Evolutionary conservation across 345 rosid species (phyloP), one percentile per base, ranked within the genome.

Genomic region (Citrus maxima): DNA sequence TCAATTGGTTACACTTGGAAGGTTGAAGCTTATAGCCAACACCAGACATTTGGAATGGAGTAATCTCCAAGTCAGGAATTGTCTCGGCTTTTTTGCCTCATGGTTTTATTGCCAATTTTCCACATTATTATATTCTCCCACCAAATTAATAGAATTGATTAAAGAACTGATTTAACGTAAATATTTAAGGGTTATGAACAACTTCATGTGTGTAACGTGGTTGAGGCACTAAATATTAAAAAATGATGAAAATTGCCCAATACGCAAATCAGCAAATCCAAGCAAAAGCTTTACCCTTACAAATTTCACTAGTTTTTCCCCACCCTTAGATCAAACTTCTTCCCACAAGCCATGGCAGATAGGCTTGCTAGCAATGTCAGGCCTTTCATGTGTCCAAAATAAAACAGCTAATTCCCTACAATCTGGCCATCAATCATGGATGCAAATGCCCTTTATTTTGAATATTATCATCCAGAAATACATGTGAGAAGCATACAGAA

Each of bases 1-100:
- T 73, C 51, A 62, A 30, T 72, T 76, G 10, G n/a, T 6, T 27
- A 18, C 3, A 21, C 65, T 14, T 1, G n/a, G 67, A 25, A 76
- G 67, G 60, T 75, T 68, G 73, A 67, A 73, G 70, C 51, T 32
- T 30, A 28, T 6, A 40, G n/a, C 38, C 28, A 77, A 59, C 42
- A 58, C 16, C 42, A 68, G 25, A 69, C 73, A 85, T 67, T 80
- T 82, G 79, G 85, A 78, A 80, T 80, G 75, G 30, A 82, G 83
- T 82, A 24, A 63, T 9, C 3, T 25, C 42, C 72, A 80, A 70
- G 87, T 73, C 19, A 77, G 75, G 83, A 25, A 80, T 82, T 77
- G 25, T 80, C 70, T 22, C 74, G 40, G 72, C 80, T 46, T 81
- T 72, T 42, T 22, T 32, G 70, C 30, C n/a, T 32, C 30, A 14